phyloP scores from a whole-genome alignment of 1,284 basidiomycete genomes.

The Rhizoctonia solani region DNA sequence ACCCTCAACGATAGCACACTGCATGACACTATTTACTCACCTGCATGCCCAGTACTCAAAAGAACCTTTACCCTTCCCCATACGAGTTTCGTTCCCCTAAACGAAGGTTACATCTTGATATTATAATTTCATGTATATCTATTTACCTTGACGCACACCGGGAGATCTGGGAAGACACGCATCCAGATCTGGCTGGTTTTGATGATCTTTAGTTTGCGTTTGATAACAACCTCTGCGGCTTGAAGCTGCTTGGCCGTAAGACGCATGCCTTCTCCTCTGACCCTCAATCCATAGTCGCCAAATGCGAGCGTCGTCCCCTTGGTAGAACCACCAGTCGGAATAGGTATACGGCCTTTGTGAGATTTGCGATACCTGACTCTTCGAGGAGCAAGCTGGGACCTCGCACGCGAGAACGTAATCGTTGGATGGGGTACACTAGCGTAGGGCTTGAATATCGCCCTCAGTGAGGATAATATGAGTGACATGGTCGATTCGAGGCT shows the following conservation, averaged over 20 bases:
- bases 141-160: conserved; percentile 92
- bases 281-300: conserved; percentile 90
- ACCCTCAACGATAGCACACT: no score
- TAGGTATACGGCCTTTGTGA: conserved; percentile 84
- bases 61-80: conserved; percentile 98
- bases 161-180: conserved; percentile 94
- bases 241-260: conserved; percentile 92
- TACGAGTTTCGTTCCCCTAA: conserved; percentile 97
- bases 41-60: conserved; percentile 98
- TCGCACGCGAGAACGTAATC: conserved; percentile 47
- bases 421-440: conserved; percentile 35
- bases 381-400: conserved; percentile 76
- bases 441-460: background rate
- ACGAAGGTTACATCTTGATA: background rate
- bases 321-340: conserved; percentile 85
- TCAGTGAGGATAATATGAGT: conserved; percentile 21
- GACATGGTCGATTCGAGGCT: conserved; percentile 12
- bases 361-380: conserved; percentile 81
- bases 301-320: conserved; percentile 93
- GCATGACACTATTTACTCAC: no score
- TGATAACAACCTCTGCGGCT: conserved; percentile 85
- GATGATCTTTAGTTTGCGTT: conserved; percentile 87
- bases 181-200: conserved; percentile 90
- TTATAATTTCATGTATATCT: background rate
- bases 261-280: conserved; percentile 76